Percentiles rank a stretch among this genome's conserved stretches.
phyloP scores from a whole-genome alignment of 2,329 filamentous ascomycete species.

The Penicillium decumbens region DNA sequence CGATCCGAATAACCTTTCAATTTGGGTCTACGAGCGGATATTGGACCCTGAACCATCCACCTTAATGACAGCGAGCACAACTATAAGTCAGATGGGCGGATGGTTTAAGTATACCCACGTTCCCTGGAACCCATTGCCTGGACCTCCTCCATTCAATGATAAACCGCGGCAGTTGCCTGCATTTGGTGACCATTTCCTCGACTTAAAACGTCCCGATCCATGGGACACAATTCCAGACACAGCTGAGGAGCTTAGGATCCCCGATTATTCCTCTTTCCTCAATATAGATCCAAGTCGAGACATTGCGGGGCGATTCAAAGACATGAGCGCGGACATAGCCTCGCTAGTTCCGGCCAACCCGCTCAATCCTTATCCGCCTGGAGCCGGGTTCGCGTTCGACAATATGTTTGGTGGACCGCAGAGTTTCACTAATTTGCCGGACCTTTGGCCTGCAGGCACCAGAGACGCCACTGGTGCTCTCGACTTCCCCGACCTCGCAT shows the following conservation, averaged over 20 bases:
- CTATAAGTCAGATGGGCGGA: slow-evolving; percentile 6
- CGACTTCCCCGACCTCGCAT: background rate
- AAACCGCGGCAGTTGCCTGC: background rate
- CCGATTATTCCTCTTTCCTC: background rate
- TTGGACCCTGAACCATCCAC: slow-evolving; percentile 25
- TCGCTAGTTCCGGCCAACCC: background rate
- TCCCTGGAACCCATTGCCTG: background rate
- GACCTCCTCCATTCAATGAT: background rate
- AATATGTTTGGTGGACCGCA: background rate
- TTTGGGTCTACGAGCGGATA: slow-evolving; percentile 36
- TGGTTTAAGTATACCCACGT: background rate
- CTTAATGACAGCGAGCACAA: slow-evolving; percentile 11
- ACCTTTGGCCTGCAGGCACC: background rate
- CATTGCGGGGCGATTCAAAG: background rate
- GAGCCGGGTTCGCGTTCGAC: background rate
- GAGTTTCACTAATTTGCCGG: background rate
- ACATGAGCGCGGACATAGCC: background rate
- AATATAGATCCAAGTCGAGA: background rate
- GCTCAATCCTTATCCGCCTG: background rate
- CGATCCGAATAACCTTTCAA: slow-evolving; percentile 13
- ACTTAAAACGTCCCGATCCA: background rate
- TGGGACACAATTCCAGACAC: background rate
- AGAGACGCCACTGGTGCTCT: background rate
- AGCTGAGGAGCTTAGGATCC: background rate
- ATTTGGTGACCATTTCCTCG: background rate